Conservation (phyloP, 192 early-diverging fungal genomes). For the Gaertneriomyces sp. region DNA sequence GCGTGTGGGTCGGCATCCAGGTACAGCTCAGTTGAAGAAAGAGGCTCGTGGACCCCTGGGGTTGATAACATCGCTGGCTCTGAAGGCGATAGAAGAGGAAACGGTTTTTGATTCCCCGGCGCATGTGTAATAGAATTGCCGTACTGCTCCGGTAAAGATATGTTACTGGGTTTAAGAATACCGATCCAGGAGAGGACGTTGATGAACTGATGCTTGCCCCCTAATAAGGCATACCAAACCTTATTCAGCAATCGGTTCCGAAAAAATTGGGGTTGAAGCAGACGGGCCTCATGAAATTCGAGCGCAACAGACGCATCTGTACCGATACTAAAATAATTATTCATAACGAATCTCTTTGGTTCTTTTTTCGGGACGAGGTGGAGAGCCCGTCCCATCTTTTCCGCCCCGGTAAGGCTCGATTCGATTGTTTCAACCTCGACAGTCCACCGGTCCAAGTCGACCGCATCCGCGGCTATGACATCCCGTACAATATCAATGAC, state of each 20-base stretch:
- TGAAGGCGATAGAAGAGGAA: background rate
- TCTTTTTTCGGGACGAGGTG: background rate
- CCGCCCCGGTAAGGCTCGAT: background rate
- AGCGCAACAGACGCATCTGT: slow-evolving; percentile 29
- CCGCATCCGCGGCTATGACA: slow-evolving; percentile 16
- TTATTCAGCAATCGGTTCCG: slow-evolving; percentile 30
- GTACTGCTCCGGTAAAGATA: background rate
- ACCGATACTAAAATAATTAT: slow-evolving; percentile 29
- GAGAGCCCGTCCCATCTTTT: slow-evolving; percentile 22
- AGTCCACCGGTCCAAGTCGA: slow-evolving; percentile 25
- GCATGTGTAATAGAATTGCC: background rate
- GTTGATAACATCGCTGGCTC: slow-evolving; percentile 1
- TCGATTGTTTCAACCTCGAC: slow-evolving; percentile 8
- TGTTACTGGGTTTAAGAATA: background rate
- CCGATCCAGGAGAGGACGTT: slow-evolving; percentile 15
- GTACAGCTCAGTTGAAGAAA: slow-evolving; percentile 16
- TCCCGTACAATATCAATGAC: slow-evolving; percentile 25
- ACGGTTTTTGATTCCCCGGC: too few species aligned
- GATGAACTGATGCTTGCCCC: slow-evolving; percentile 20
- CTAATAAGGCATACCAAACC: slow-evolving; percentile 27
- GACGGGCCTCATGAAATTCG: slow-evolving; percentile 28
- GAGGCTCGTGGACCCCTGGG: slow-evolving; percentile 20
- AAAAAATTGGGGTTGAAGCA: slow-evolving; percentile 27
- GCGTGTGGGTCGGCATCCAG: slow-evolving; percentile 5
- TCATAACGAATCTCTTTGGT: slow-evolving; percentile 23